A percentile compares a stretch with the other conserved stretches of the same genome.
Conservation (phyloP, 1,284 basidiomycete genomes). For the Leucoagaricus sp. region DNA sequence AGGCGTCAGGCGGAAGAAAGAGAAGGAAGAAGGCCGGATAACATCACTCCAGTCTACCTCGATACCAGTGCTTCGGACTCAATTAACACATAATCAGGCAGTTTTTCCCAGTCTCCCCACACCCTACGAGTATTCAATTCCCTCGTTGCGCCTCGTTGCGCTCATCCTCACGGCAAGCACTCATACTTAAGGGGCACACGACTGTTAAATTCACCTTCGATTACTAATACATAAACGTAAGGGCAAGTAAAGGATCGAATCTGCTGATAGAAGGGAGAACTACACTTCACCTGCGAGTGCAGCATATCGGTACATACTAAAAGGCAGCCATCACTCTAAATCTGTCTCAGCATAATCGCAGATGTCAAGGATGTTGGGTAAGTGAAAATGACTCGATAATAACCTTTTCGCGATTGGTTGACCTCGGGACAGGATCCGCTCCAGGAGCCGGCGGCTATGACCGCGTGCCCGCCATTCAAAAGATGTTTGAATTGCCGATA, state of each 20-base stretch:
- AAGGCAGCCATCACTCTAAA: no score
- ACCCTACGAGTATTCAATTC: not conserved
- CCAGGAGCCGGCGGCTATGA: not conserved
- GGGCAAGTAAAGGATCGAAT: no score
- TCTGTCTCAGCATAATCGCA: no score
- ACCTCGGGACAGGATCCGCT: not conserved
- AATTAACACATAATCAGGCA: not conserved
- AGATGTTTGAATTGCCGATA: not conserved
- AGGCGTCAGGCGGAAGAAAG: constrained; percentile 37
- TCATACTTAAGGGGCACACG: no score
- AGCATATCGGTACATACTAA: no score
- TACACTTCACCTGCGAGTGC: no score
- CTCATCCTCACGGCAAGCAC: no score
- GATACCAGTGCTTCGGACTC: not conserved
- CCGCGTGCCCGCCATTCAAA: not conserved
- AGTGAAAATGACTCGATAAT: not conserved
- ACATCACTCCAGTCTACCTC: not conserved
- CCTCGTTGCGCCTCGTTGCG: not conserved
- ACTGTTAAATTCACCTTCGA: no score
- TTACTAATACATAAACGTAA: no score
- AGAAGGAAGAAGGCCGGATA: constrained; percentile 22
- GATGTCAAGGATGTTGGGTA: no score
- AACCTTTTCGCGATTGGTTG: no score
- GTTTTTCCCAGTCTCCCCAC: not conserved
- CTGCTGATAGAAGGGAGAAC: no score